Evolutionary conservation across 225 moss, liverwort and hornwort genomes (phyloP).

Genomic region (Climacium dendroides): DNA sequence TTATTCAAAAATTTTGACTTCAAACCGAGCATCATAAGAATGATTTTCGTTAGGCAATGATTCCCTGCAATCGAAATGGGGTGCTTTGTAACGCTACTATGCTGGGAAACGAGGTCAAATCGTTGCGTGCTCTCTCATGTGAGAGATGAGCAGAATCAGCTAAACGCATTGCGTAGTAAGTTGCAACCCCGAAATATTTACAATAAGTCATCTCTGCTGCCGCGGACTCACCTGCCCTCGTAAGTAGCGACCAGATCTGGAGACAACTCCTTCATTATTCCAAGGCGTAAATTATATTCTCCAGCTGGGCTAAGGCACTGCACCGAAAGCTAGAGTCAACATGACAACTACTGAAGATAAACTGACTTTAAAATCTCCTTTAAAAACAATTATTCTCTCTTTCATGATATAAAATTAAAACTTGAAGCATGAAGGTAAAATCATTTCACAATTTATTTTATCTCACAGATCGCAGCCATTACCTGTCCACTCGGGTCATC

Average conservation of each 20-base stretch:
- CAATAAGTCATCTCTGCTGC: neutral
- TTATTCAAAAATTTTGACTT: neutral
- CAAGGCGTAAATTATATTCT: constrained; percentile 95
- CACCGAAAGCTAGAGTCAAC: constrained; percentile 2
- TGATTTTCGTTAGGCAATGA: neutral
- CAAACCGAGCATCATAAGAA: neutral
- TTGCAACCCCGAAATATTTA: neutral
- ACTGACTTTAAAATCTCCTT: neutral
- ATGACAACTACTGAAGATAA: neutral
- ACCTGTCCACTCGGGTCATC: constrained; percentile 90
- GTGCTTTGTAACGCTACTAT: neutral
- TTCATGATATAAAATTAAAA: neutral
- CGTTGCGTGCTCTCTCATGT: neutral
- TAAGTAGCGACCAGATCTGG: constrained; percentile 96
- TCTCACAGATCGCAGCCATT: neutral
- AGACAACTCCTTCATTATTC: constrained; percentile 94
- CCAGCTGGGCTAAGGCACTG: constrained; percentile 99
- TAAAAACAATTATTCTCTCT: neutral
- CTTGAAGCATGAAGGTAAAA: neutral
- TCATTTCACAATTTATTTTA: neutral
- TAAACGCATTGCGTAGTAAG: neutral
- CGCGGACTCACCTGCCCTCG: constrained; percentile 66
- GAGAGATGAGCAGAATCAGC: neutral
- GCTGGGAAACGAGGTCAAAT: neutral
- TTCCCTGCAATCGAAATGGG: neutral